Base-by-base conservation (phyloP, 2,329 filamentous ascomycete genomes). In the Apiospora phragmitis region DNA sequence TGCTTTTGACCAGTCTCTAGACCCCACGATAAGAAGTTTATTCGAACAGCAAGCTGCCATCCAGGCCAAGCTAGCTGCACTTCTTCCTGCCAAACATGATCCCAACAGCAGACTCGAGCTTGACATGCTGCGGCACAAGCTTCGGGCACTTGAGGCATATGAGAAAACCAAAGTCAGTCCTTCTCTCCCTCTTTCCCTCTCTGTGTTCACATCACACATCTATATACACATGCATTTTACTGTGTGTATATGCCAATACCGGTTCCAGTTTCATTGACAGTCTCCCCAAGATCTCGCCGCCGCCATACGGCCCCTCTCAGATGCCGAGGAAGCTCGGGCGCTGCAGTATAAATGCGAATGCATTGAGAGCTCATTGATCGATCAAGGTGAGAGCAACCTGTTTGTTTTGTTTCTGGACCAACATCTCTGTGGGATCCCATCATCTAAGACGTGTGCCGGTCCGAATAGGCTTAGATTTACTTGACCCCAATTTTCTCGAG, bases 281-380 rank as follows among this genome's bases (percentile, higher is more conserved):
- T 62, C 9, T 38, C 21, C 14, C 45, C 45, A 76, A 85, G 84
- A 83, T 69, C 73, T 85, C 65, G 76, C 79, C 42, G 78, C 80
- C 59, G 79, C 78, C 72, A 76, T 85, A 66, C 83, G 85, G 32
- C 80, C 83, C 72, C 78, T 88, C 69, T 89, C 86, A 69, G 86
- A 88, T 73, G 82, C 85, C 32, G 88, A 90, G 78, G 88, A 90
- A 77, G 88, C 88, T 35, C 83, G 88, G 70, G 82, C 83, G 47
- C 79, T 89, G 69, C 88, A 90, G 77, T 88, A 89, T 75, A 85
- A 85, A 73, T 89, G 87, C 79, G 88, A 90, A 79, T 88, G 86
- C 77, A 85, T 90, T 69, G 87, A 89, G 75, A 82, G 81, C 68
- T 84, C 83, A 70, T 86, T 87, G 75, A 77, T 87, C 72, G 83